Evolutionary conservation across 495 filamentous ascomycete species (phyloP), one percentile per base, ranked within the genome.

Genomic region (Penicillium odoratum): DNA sequence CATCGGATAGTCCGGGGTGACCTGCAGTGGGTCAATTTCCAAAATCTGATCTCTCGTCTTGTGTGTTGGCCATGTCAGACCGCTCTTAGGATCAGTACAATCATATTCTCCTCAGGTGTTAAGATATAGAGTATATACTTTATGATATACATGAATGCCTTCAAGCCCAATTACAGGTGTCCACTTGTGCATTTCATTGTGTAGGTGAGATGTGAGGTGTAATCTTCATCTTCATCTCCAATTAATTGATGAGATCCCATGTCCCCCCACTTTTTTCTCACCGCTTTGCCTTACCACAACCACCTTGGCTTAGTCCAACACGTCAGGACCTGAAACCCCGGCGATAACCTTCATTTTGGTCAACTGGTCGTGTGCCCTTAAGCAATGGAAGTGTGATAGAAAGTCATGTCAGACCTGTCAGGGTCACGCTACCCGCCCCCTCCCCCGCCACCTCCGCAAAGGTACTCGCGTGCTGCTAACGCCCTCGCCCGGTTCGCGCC

Each of bases 401-500:
- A 48, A 46, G 64, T 57, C 64, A 83, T 79, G 75, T 75, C 79
- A 56, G 73, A 77, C 69, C 70, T 72, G 57, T 67, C 69, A 58
- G 70, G 66, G 57, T 63, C 70, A 69, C 65, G 72, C 57, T 65
- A 68, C 15, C 66, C 71, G 48, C 78, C 75, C 60, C 77, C 76
- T 26, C 74, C 78, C 42, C 75, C 79, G 52, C 84, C 83, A 13
- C 79, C 80, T 30, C 74, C 82, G 47, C 73, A 76, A 52, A 78
- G 72, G 66, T 78, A 83, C 69, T 77, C 71, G 34, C 72, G 77
- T 54, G 80, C 81, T 48, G 78, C 76, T 57, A 83, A 76, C 69
- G 81, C 82, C 57, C 68, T 85, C 45, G 78, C 81, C 51, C 75
- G 83, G 55, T 79, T 86, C 53, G 80, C 83, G 48, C 81, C 81